Evolutionary conservation across 139 green algal species (phyloP).

Genomic region (Chlamydomonas schloesseri): DNA sequence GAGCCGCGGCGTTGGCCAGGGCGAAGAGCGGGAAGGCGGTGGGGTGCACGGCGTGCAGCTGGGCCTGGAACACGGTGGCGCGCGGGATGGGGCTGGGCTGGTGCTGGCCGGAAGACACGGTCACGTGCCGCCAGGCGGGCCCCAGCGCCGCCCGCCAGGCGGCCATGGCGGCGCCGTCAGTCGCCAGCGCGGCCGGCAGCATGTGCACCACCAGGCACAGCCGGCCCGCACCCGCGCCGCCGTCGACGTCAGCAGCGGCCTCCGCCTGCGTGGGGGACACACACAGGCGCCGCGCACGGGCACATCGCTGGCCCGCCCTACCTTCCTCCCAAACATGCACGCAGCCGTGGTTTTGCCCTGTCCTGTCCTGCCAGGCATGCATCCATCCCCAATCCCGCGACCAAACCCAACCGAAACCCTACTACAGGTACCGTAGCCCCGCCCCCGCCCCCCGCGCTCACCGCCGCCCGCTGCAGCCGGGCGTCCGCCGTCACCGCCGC

Average conservation of each 20-base stretch:
- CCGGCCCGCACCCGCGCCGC: background rate
- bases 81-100: slow-evolving; percentile 2
- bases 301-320: no score
- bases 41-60: slow-evolving; percentile 80
- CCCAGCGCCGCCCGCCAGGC: slow-evolving; percentile 47
- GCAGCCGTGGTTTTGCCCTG: no score
- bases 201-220: slow-evolving; percentile 70
- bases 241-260: background rate
- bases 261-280: background rate
- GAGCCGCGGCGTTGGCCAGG: background rate
- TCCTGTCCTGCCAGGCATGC: no score
- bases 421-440: background rate
- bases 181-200: slow-evolving; percentile 60
- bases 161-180: slow-evolving; percentile 48
- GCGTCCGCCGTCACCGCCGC: slow-evolving; percentile 42
- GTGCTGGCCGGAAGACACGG: slow-evolving; percentile 40
- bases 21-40: slow-evolving; percentile 75
- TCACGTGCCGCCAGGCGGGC: slow-evolving; percentile 56
- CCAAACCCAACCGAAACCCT: no score
- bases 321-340: no score
- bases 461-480: background rate
- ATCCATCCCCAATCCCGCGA: background rate
- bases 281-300: background rate
- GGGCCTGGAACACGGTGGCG: slow-evolving; percentile 61
- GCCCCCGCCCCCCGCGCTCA: background rate